Evolutionary conservation across 257 asterid genomes (phyloP), one percentile per base, ranked within the genome.

Genomic region (Euphrasia confusa): DNA sequence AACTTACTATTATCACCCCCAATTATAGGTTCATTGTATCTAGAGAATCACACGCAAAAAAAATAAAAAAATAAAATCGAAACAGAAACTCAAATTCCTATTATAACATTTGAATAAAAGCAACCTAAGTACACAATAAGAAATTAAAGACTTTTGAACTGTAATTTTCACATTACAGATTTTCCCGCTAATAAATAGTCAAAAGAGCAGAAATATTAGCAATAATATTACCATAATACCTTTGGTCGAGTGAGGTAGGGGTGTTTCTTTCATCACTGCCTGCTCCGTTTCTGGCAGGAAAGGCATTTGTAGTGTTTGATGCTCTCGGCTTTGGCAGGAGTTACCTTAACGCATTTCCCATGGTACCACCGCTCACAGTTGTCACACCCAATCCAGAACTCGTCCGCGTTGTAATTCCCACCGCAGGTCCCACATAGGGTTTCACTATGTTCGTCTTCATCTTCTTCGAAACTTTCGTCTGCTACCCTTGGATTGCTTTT

Each of bases 321-420:
- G 70, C 64, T 83, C 80, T 89, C 97, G 47, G 97, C 97, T 81
- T 84, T 89, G 17, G 90, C 95, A 61, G 97, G 95, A 32, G 95
- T 90, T 63, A 90, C 83, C 82, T 90, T 90, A 66, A 90, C 97
- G 60, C 97, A 90, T 74, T 87, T 90, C 55, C 97, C 97, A 18
- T 90, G 97, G 73, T 65, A 90, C 97, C 97, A 90, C 66, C 77
- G 70, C 78, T 90, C 97, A 18, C 97, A 90, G 44, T 81, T 80
- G 74, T 90, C 97, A 17, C 97, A 90, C 52, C 97, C 95, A 24
- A 90, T 90, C 97, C 97, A 90, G 77, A 90, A 90, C 74, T 90
- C 97, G 21, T 90, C 95, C 5, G 88, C 89, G 10, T 74, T 87
- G 75, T 90, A 90, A 42, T 81, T 84, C 63, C 97, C 97, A 17